These are phyloP conservation scores for Myrica gale DNA, from an alignment of 306 rosid species.

Conservation along the genomic window DNA sequence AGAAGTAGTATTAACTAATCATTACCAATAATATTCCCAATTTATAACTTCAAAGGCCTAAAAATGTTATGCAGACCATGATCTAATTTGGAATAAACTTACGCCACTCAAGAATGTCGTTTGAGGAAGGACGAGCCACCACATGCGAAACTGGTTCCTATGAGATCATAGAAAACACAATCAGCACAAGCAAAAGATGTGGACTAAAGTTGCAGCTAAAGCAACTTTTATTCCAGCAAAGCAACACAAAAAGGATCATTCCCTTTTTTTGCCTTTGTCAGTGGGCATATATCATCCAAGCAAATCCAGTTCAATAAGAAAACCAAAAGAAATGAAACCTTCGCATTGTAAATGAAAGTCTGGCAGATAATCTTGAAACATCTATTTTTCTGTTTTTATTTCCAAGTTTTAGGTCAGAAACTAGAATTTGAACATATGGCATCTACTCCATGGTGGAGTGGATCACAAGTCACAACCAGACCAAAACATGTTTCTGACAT, in stretches of 20 bases:
- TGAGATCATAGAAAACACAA: conserved; percentile 24
- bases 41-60: background rate
- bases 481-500: background rate
- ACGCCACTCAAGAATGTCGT: conserved; percentile 99
- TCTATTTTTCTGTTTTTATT: background rate
- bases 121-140: conserved; percentile 90
- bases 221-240: background rate
- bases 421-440: background rate
- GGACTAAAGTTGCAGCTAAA: background rate
- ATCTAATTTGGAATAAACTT: conserved; percentile 42
- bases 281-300: background rate
- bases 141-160: conserved; percentile 99
- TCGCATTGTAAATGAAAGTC: background rate
- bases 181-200: conserved; percentile 25
- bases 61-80: conserved; percentile 4
- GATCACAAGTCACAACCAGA: background rate
- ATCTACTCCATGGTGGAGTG: background rate
- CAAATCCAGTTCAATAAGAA: conserved; percentile 2
- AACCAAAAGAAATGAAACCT: background rate
- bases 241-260: background rate
- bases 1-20: background rate
- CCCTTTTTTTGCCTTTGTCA: conserved; percentile 1
- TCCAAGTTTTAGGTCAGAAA: background rate
- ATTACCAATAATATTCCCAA: background rate
- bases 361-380: background rate